These are phyloP conservation scores for Kentomonas sorsogonicus DNA, from an alignment of 208 protist genomes.

Conservation along the genomic window DNA sequence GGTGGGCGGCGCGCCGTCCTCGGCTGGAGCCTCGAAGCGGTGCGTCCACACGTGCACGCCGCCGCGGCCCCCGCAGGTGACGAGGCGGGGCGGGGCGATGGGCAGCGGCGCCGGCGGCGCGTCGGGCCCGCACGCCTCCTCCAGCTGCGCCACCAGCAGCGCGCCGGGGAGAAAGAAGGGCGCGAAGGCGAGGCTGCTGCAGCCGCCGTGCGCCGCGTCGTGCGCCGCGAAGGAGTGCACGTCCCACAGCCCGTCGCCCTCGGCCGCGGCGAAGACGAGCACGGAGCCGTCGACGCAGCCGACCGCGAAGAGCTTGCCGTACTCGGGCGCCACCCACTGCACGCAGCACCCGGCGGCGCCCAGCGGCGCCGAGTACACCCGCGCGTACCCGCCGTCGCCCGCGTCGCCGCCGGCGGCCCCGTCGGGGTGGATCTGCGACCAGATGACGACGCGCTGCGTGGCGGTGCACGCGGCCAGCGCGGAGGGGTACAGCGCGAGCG, in stretches of 20 bases:
- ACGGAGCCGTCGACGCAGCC: slow-evolving; percentile 63
- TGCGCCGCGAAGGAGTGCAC: slow-evolving; percentile 44
- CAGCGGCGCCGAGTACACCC: slow-evolving; percentile 50
- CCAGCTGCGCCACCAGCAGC: slow-evolving; percentile 59
- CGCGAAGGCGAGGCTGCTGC: slow-evolving; percentile 53
- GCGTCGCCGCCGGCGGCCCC: slow-evolving; percentile 44
- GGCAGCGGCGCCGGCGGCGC: slow-evolving; percentile 25
- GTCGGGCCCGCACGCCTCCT: slow-evolving; percentile 23
- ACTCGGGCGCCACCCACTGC: slow-evolving; percentile 76
- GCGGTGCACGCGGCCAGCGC: slow-evolving; percentile 64
- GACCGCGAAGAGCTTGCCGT: slow-evolving; percentile 76
- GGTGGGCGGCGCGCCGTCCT: slow-evolving; percentile 1
- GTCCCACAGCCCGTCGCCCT: slow-evolving; percentile 52
- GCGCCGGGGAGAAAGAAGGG: slow-evolving; percentile 63
- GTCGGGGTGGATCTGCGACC: too few species aligned
- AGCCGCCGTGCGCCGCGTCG: slow-evolving; percentile 38
- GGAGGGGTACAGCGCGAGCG: slow-evolving; percentile 41
- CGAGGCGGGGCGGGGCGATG: slow-evolving; percentile 59
- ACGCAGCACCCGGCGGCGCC: slow-evolving; percentile 41
- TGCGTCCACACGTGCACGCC: slow-evolving; percentile 63
- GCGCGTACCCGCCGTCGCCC: slow-evolving; percentile 35
- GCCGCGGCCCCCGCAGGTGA: slow-evolving; percentile 58
- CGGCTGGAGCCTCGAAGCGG: slow-evolving; percentile 13
- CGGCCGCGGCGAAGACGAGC: slow-evolving; percentile 52
- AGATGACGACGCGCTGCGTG: too few species aligned